phyloP scores from a whole-genome alignment of 2,329 filamentous ascomycete genomes.

The Fonsecaea multimorphosa region DNA sequence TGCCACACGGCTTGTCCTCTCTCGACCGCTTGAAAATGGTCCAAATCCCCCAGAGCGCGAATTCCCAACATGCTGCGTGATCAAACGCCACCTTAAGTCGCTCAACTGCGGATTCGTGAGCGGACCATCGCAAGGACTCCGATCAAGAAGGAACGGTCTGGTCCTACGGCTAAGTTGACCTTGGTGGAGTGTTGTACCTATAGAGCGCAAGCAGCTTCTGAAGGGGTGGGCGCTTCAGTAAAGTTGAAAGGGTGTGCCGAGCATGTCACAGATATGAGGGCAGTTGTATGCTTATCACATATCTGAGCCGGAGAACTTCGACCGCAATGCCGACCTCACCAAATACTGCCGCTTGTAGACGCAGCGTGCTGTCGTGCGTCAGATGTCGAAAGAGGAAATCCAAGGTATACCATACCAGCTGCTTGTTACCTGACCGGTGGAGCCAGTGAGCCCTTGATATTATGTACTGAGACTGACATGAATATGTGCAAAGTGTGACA shows the following conservation, averaged over 20 bases:
- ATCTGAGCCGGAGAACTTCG: slow-evolving; percentile 7
- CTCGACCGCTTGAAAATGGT: background rate
- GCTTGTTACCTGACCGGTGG: slow-evolving; percentile 10
- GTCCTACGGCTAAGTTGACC: background rate
- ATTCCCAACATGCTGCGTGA: background rate
- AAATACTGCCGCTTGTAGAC: slow-evolving; percentile 4
- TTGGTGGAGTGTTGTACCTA: background rate
- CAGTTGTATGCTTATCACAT: background rate
- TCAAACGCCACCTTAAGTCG: background rate
- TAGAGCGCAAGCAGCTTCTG: background rate
- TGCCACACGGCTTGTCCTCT: background rate
- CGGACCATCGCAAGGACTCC: background rate
- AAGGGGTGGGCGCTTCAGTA: background rate
- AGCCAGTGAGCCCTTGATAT: background rate
- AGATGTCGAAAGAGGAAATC: slow-evolving; percentile 21
- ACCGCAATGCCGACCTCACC: slow-evolving; percentile 1
- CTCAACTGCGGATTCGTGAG: background rate
- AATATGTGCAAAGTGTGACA: slow-evolving; percentile 13
- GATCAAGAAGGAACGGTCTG: background rate
- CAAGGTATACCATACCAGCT: slow-evolving; percentile 12
- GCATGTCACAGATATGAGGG: background rate
- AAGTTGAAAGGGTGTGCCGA: background rate
- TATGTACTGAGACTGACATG: slow-evolving; percentile 1
- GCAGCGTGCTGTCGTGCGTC: slow-evolving; percentile 15
- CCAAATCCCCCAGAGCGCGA: background rate